Percentiles rank a stretch among this genome's conserved stretches.
phyloP scores from a whole-genome alignment of 2,329 filamentous ascomycete genomes.

The Alternaria sp. region DNA sequence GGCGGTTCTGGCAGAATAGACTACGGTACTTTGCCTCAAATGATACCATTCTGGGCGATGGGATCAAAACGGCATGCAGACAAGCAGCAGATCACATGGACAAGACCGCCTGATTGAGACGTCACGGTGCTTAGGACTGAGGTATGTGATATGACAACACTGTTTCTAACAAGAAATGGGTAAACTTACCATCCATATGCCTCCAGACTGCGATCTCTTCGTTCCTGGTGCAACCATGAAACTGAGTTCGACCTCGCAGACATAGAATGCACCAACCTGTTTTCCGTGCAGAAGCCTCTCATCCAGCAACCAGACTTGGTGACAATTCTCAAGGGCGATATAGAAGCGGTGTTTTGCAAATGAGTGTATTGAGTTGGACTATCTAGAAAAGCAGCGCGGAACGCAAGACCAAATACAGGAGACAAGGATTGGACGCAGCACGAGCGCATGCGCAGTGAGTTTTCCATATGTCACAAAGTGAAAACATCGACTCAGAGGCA shows the following conservation, averaged over 20 bases:
- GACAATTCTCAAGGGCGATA: neutral
- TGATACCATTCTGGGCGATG: neutral
- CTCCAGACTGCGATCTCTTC: no score
- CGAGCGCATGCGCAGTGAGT: no score
- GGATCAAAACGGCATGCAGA: neutral
- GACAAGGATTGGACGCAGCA: no score
- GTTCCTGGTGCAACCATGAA: no score
- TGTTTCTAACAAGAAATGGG: no score
- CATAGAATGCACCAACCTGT: no score
- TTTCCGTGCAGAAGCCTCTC: no score
- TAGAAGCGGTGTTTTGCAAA: neutral
- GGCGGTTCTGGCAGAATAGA: neutral
- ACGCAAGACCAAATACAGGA: neutral
- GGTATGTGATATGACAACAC: neutral
- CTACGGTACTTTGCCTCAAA: neutral
- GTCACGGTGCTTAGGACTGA: neutral
- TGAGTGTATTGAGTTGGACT: neutral
- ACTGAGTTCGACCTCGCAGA: no score
- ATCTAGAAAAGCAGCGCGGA: neutral
- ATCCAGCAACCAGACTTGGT: no score
- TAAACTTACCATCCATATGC: no score
- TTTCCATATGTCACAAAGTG: neutral
- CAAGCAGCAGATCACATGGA: neutral
- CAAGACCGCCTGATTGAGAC: neutral
- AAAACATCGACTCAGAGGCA: no score